phyloP scores from a whole-genome alignment of 2,329 filamentous ascomycete genomes.

The Ophiosphaerella narmari region DNA sequence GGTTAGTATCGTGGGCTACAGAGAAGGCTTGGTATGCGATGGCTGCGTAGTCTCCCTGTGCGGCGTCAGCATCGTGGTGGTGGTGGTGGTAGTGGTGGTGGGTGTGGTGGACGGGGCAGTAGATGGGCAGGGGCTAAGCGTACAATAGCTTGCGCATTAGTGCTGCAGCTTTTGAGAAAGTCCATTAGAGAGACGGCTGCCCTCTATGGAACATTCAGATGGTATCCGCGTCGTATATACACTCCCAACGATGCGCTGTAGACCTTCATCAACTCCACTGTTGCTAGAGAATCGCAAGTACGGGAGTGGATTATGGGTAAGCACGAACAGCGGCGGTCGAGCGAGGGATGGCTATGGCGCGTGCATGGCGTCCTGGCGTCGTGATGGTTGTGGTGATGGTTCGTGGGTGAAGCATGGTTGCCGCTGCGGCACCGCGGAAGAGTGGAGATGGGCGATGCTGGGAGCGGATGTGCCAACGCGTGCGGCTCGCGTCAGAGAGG shows the following conservation, averaged over 20 bases:
- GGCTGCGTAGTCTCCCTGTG: constrained; percentile 44
- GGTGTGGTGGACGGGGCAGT: background rate
- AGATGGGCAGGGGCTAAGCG: constrained; percentile 1
- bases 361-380: constrained; percentile 29
- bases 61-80: constrained; percentile 14
- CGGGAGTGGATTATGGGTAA: constrained; percentile 2
- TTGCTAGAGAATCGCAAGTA: constrained; percentile 16
- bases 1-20: constrained; percentile 26
- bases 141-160: constrained; percentile 48
- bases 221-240: constrained; percentile 43
- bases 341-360: constrained; percentile 16
- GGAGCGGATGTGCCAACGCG: background rate
- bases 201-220: constrained; percentile 45
- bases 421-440: constrained; percentile 18
- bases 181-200: constrained; percentile 43
- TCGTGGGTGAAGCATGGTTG: constrained; percentile 35
- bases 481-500: background rate
- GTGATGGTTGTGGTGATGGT: background rate
- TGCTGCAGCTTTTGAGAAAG: constrained; percentile 45
- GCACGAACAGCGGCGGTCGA: constrained; percentile 1
- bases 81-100: no score
- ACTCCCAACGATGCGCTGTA: constrained; percentile 40
- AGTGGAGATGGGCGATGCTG: background rate
- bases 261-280: constrained; percentile 45
- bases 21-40: constrained; percentile 45